Evolutionary conservation across 2,329 filamentous ascomycete species (phyloP), one percentile per base, ranked within the genome.

Genomic region (Aspergillus quadrilineatus): DNA sequence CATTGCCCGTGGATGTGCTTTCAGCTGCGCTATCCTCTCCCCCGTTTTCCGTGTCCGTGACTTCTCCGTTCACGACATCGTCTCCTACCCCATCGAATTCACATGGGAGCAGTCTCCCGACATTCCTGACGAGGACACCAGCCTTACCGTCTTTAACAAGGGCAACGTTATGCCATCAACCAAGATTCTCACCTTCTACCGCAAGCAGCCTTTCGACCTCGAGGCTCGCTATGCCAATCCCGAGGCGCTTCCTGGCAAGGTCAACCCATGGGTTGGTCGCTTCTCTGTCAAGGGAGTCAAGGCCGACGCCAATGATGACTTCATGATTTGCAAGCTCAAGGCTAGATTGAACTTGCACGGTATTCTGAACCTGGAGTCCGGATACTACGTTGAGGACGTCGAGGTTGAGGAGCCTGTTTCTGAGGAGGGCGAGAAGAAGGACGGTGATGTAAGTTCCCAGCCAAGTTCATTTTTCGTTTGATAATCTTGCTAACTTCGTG

Each of bases 241-340:
- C 17, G 91, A 96, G 45, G 77, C 83, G 53, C 86, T 99, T 7
- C 94, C 94, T 15, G 92, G 92, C 69, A 95, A 93, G 82, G 82
- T 88, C 60, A 90, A 91, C 73, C 90, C 94, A 47, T 97, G 93
- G 89, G 97, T 99, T 66, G 94, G 94, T 56, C 88, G 91, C 63
- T 99, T 99, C 81, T 96, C 92, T 42, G 92, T 99, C 75, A 99
- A 99, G 85, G 90, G 89, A 45, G 93, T 99, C 71, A 92, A 97
- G 84, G 89, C 91, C 41, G 91, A 96, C 71, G 85, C 87, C 64
- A 92, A 94, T 73, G 90, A 95, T 59, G 94, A 97, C 74, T 99
- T 97, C 77, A 97, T 99, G 93, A 95, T 97, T 70, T 99, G 94
- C 88, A 99, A 99, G 82, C 87, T 99, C 61, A 97, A 97, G 85